A percentile compares a stretch with the other conserved stretches of the same genome.
Evolutionary conservation across 2,329 filamentous ascomycete genomes (phyloP).

Genomic region (Monilinia aucupariae): DNA sequence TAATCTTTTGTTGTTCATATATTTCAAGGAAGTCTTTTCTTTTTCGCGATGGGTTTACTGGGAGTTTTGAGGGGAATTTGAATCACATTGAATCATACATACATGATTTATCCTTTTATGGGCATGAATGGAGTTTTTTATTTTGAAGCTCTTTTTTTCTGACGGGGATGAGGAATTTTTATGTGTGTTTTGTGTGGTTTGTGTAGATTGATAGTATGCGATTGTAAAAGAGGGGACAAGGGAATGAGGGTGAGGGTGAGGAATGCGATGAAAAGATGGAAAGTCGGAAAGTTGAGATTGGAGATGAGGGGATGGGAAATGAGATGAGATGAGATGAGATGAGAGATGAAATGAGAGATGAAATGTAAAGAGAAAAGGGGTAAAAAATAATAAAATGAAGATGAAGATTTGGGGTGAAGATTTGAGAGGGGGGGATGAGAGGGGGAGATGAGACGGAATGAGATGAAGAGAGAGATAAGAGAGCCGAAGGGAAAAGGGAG

Average conservation of each 20-base stretch:
- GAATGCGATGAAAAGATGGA: no score
- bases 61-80: not conserved
- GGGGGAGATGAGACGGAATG: no score
- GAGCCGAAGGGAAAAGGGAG: not conserved
- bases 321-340: not conserved
- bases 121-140: not conserved
- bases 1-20: conserved; percentile 4
- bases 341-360: not conserved
- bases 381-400: no score
- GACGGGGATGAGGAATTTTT: not conserved
- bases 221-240: not conserved
- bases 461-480: not conserved
- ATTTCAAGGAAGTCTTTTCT: not conserved
- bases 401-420: no score
- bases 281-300: no score
- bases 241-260: no score
- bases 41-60: not conserved
- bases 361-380: no score
- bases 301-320: no score
- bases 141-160: not conserved
- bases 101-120: not conserved
- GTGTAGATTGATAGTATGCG: not conserved
- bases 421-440: no score
- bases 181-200: no score
- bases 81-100: not conserved